Conservation (phyloP, 192 early-diverging fungal genomes). For the Diversispora eburnea region DNA sequence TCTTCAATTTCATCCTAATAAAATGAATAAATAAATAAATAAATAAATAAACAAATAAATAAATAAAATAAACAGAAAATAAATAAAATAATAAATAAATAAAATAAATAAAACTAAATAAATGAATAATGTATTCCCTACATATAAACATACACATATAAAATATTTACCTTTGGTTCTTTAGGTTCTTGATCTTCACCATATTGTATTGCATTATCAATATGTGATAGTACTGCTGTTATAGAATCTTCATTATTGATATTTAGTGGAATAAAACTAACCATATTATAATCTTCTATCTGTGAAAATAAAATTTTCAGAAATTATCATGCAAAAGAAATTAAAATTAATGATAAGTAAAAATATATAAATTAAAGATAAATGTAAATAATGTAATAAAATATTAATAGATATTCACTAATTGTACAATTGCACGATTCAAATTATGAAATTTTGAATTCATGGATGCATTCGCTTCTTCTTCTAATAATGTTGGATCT, state of each 20-base stretch:
- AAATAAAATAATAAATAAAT: too few relatives aligned
- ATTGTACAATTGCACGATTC: constrained; percentile 83
- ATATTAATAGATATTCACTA: constrained; percentile 46
- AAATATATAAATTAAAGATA: not conserved
- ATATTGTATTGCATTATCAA: constrained; percentile 95
- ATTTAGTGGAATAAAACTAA: constrained; percentile 90
- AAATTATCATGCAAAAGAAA: not conserved
- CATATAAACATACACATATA: not conserved
- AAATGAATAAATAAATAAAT: too few relatives aligned
- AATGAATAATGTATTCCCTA: too few relatives aligned
- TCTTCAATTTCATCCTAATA: too few relatives aligned
- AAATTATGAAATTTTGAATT: constrained; percentile 76
- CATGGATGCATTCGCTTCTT: constrained; percentile 75
- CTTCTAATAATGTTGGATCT: constrained; percentile 80
- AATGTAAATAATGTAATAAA: not conserved
- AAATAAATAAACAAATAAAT: too few relatives aligned
- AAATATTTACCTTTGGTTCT: constrained; percentile 43
- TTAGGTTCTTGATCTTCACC: constrained; percentile 97
- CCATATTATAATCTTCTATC: constrained; percentile 98
- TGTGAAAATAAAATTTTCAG: constrained; percentile 16
- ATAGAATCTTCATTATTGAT: constrained; percentile 93
- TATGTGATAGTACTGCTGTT: constrained; percentile 76
- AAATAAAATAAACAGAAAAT: too few relatives aligned
- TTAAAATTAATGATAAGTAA: not conserved
- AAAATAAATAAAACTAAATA: too few relatives aligned